Percentiles rank a stretch among this genome's conserved stretches.
Evolutionary conservation across 176 grass and related monocot species (phyloP).

Genomic region (Oryza coarctata): DNA sequence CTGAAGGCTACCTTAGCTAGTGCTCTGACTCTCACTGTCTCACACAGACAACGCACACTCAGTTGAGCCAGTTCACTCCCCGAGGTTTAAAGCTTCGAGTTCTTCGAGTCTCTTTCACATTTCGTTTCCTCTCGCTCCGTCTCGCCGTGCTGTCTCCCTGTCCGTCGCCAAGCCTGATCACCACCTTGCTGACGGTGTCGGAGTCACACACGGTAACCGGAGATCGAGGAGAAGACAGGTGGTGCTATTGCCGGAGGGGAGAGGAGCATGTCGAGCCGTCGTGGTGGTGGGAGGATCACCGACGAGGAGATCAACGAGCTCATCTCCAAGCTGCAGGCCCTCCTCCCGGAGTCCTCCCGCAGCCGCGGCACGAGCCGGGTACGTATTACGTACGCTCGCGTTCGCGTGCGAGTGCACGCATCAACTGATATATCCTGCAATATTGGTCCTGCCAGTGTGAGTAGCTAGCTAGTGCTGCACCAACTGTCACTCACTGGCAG

Average conservation of each 20-base stretch:
- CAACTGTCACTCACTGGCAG: not conserved
- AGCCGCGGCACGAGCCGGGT: constrained; percentile 59
- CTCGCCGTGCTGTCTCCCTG: too few species aligned
- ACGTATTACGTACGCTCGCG: constrained; percentile 18
- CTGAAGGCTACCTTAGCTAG: not conserved
- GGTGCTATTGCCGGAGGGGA: not conserved
- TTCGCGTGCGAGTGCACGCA: not conserved
- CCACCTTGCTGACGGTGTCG: too few species aligned
- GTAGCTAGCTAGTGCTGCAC: too few species aligned
- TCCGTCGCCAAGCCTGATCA: too few species aligned
- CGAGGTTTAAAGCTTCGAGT: not conserved
- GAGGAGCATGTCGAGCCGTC: constrained; percentile 56
- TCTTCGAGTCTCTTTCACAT: not conserved
- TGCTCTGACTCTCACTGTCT: not conserved
- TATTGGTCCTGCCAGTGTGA: not conserved
- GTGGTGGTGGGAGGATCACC: constrained; percentile 55
- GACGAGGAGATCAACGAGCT: constrained; percentile 98
- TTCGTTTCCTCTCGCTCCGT: not conserved
- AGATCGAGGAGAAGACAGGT: not conserved
- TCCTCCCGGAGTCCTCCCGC: constrained; percentile 78
- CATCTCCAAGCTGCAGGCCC: constrained; percentile 81
- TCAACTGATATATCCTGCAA: not conserved
- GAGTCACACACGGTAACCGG: not conserved
- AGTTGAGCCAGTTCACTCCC: not conserved
- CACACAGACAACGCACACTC: too few species aligned